These are phyloP conservation scores for Isochrysis galbana DNA, from an alignment of 78 protist species.

Conservation along the genomic window DNA sequence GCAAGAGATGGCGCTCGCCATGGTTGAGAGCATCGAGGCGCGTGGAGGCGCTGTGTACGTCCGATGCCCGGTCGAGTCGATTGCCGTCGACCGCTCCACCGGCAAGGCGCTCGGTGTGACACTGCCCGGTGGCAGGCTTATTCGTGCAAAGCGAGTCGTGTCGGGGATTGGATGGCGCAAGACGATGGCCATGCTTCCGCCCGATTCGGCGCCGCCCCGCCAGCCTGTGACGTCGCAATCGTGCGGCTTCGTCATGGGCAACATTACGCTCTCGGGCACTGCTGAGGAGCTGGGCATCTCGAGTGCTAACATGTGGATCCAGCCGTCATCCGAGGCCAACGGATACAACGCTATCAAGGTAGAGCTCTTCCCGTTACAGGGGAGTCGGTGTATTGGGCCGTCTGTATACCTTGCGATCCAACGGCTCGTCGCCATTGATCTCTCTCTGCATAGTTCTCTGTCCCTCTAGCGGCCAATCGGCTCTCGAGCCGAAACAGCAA, in stretches of 20 bases:
- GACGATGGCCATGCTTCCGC: not conserved
- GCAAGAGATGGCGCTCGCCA: conserved; percentile 4
- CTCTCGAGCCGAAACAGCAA: too few relatives aligned
- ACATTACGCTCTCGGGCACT: not conserved
- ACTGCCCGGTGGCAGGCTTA: not conserved
- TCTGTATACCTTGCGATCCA: too few relatives aligned
- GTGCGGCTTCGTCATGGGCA: conserved; percentile 7
- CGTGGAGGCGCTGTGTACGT: conserved; percentile 2
- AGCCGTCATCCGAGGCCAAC: too few relatives aligned
- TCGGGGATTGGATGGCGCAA: not conserved
- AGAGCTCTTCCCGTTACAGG: too few relatives aligned
- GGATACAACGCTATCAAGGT: too few relatives aligned
- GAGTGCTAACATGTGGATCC: not conserved
- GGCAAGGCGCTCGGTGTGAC: not conserved
- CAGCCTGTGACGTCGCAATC: not conserved
- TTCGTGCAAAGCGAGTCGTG: not conserved
- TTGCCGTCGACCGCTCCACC: not conserved
- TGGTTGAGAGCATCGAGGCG: not conserved
- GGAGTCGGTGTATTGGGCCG: too few relatives aligned
- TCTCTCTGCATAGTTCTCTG: too few relatives aligned
- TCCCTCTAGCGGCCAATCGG: too few relatives aligned
- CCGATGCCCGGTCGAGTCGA: not conserved
- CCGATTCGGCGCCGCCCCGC: not conserved
- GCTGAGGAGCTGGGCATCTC: not conserved
- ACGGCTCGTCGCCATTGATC: too few relatives aligned